phyloP scores from a whole-genome alignment of 2,329 filamentous ascomycete species.

The Fusarium mangiferae region DNA sequence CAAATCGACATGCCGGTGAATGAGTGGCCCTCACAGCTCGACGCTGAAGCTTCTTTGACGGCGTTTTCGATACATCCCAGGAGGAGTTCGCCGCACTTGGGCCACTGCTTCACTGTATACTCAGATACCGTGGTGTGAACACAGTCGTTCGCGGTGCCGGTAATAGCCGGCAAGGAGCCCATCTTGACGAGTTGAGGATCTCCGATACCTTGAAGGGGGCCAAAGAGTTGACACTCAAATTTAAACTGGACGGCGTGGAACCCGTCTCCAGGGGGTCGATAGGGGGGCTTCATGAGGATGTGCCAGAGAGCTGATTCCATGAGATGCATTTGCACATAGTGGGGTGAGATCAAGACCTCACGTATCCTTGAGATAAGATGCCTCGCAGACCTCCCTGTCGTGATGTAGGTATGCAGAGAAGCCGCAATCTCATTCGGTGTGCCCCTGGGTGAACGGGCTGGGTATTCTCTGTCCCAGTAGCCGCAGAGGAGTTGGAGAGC shows the following conservation, averaged over 20 bases:
- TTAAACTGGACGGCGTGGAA: conserved; percentile 51
- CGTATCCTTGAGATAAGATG: conserved; percentile 46
- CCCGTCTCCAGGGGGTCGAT: conserved; percentile 48
- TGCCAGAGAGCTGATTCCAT: conserved; percentile 53
- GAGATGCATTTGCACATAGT: conserved; percentile 52
- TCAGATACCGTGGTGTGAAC: conserved; percentile 48
- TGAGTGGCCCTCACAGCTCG: conserved; percentile 37
- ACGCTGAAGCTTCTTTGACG: conserved; percentile 42
- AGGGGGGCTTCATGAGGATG: conserved; percentile 46
- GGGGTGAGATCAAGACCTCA: conserved; percentile 47
- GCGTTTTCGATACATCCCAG: conserved; percentile 49
- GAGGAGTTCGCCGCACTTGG: conserved; percentile 46
- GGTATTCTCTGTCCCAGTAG: conserved; percentile 50
- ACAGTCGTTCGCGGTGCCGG: conserved; percentile 49
- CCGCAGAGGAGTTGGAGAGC: conserved; percentile 51
- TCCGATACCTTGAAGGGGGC: conserved; percentile 43
- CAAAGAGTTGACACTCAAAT: conserved; percentile 49
- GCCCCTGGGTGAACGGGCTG: conserved; percentile 48
- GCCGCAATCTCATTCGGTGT: conserved; percentile 50
- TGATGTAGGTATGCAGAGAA: conserved; percentile 45
- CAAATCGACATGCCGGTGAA: conserved; percentile 51
- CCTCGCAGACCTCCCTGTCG: conserved; percentile 44
- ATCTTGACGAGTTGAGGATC: conserved; percentile 46
- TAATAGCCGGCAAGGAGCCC: conserved; percentile 47
- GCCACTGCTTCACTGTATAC: conserved; percentile 48